These are phyloP conservation scores for Centrapalus pauciflorus DNA, from an alignment of 129 eudicot species.

Conservation along the genomic window DNA sequence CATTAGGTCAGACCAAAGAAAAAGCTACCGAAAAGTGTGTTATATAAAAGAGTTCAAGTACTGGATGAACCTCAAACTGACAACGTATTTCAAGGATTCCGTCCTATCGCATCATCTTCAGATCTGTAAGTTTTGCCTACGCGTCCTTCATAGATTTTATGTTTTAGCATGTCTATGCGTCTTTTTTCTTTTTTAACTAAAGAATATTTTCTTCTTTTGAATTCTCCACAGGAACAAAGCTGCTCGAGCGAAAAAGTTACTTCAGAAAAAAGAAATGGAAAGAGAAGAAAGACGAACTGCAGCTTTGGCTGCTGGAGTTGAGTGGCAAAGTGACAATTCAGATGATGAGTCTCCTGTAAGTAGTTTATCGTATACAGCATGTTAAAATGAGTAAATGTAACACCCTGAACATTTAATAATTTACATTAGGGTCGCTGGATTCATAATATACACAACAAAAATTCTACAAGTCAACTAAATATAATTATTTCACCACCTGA, in stretches of 20 bases:
- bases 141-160: background rate
- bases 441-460: too few species aligned
- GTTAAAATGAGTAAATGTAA: constrained; percentile 9
- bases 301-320: constrained; percentile 84
- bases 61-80: constrained; percentile 48
- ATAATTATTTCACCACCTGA: too few species aligned
- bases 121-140: constrained; percentile 52
- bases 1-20: constrained; percentile 44
- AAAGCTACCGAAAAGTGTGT: constrained; percentile 54
- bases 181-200: background rate
- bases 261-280: constrained; percentile 43
- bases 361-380: background rate
- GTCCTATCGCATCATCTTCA: constrained; percentile 64
- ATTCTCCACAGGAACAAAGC: constrained; percentile 60
- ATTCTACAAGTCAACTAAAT: too few species aligned
- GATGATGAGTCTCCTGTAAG: constrained; percentile 75
- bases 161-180: background rate
- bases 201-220: background rate
- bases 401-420: too few species aligned
- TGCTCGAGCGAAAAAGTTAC: constrained; percentile 65
- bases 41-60: constrained; percentile 58
- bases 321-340: constrained; percentile 76
- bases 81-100: constrained; percentile 53
- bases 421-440: too few species aligned
- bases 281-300: constrained; percentile 68